phyloP scores from a whole-genome alignment of 2,329 filamentous ascomycete genomes.

The Beauveria sp. region DNA sequence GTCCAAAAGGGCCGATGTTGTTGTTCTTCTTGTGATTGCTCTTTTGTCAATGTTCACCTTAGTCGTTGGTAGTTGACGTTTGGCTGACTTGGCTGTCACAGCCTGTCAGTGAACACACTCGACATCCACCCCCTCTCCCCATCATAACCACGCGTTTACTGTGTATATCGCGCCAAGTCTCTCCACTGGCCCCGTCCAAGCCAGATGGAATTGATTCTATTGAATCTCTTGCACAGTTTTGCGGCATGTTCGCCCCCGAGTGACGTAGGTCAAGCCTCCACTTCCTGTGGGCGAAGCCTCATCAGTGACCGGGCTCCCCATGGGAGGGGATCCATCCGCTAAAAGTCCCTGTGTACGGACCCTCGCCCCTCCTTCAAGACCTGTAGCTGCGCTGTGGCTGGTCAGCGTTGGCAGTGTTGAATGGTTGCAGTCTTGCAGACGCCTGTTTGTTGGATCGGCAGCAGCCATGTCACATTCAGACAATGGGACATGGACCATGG shows the following conservation, averaged over 20 bases:
- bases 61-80: no score
- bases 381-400: no score
- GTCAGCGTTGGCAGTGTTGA: no score
- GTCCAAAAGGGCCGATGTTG: neutral
- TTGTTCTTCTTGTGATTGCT: neutral
- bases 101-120: no score
- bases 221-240: no score
- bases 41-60: neutral
- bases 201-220: neutral
- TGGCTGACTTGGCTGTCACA: no score
- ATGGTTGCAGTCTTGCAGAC: neutral
- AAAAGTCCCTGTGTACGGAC: no score
- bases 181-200: neutral
- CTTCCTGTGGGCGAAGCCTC: neutral
- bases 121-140: no score
- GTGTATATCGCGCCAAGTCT: neutral
- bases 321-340: neutral
- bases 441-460: neutral
- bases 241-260: neutral
- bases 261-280: conserved; percentile 1
- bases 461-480: neutral
- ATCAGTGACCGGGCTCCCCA: neutral
- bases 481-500: neutral
- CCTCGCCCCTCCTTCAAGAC: no score
- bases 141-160: neutral